Conservation (phyloP, 176 grass and related monocot genomes). For the Aegilops speltoides region DNA sequence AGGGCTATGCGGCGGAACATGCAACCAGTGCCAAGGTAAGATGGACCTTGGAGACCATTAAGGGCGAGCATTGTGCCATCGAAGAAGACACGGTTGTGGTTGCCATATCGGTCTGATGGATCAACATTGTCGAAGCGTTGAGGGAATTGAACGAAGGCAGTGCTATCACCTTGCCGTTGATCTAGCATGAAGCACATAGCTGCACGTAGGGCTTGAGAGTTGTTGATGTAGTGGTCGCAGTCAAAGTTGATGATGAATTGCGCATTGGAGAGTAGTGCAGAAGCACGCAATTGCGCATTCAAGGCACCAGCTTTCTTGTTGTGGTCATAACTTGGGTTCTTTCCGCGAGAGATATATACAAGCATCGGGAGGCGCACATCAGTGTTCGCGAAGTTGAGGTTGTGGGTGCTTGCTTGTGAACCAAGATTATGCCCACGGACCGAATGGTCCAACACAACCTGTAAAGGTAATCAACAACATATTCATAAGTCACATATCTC, state of each 20-base stretch:
- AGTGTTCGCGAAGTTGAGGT: background rate
- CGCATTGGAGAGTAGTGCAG: conserved; percentile 27
- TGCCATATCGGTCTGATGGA: conserved; percentile 69
- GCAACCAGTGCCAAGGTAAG: conserved; percentile 38
- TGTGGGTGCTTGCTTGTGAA: background rate
- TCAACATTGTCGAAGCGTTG: conserved; percentile 90
- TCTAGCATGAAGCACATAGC: conserved; percentile 39
- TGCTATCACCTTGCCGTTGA: conserved; percentile 35
- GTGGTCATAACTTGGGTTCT: conserved; percentile 22
- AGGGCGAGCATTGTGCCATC: conserved; percentile 86
- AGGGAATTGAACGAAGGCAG: conserved; percentile 78
- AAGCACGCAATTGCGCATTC: conserved; percentile 26
- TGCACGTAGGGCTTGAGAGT: conserved; percentile 21
- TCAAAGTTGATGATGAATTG: conserved; percentile 42
- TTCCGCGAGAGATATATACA: conserved; percentile 13
- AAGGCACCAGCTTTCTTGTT: conserved; percentile 38
- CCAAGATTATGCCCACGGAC: background rate
- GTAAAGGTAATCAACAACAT: background rate
- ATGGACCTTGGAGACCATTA: conserved; percentile 54
- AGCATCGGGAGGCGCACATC: conserved; percentile 1
- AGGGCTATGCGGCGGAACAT: conserved; percentile 38
- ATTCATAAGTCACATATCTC: background rate
- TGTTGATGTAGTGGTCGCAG: conserved; percentile 52
- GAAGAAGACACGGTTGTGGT: conserved; percentile 91
- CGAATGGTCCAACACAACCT: conserved; percentile 29